Percentiles rank a stretch among this genome's conserved stretches.
phyloP scores from a whole-genome alignment of 2,329 filamentous ascomycete species.

The Diaporthe ampelina region DNA sequence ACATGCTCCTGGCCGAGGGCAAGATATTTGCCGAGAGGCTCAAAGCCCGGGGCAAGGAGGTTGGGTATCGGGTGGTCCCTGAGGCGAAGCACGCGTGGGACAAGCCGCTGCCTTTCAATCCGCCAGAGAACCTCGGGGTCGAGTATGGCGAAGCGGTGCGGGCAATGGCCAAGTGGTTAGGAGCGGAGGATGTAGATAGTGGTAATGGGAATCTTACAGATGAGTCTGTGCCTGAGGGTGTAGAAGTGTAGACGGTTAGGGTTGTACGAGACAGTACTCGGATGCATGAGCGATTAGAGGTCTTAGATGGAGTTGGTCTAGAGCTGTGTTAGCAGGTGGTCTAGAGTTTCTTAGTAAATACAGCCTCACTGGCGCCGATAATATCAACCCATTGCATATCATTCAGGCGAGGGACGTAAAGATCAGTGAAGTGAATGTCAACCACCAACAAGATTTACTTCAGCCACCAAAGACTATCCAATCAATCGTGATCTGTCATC shows the following conservation, averaged over 20 bases:
- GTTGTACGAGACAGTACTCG: background rate
- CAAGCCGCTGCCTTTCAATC: slow-evolving; percentile 61
- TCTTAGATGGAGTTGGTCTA: background rate
- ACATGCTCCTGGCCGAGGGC: slow-evolving; percentile 74
- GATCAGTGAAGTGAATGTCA: background rate
- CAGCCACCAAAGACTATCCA: background rate
- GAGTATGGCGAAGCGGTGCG: slow-evolving; percentile 42
- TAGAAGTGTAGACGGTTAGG: background rate
- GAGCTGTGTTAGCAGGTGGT: background rate
- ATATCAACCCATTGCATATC: background rate
- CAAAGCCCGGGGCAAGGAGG: slow-evolving; percentile 64
- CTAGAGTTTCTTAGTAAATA: background rate
- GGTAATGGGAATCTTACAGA: slow-evolving; percentile 29
- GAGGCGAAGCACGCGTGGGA: slow-evolving; percentile 76
- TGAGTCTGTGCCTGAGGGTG: slow-evolving; percentile 14
- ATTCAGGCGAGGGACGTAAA: background rate
- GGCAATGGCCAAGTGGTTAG: slow-evolving; percentile 37
- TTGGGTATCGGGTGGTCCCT: slow-evolving; percentile 62
- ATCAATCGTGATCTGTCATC: background rate
- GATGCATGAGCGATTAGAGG: background rate
- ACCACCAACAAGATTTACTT: background rate
- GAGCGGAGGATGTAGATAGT: slow-evolving; percentile 12
- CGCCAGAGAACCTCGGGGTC: slow-evolving; percentile 30
- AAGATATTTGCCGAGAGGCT: slow-evolving; percentile 73
- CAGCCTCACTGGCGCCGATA: background rate